A percentile compares a stretch with the other conserved stretches of the same genome.
phyloP scores from a whole-genome alignment of 1,139 yeast genomes.

The Hyphopichia buzzinii region DNA sequence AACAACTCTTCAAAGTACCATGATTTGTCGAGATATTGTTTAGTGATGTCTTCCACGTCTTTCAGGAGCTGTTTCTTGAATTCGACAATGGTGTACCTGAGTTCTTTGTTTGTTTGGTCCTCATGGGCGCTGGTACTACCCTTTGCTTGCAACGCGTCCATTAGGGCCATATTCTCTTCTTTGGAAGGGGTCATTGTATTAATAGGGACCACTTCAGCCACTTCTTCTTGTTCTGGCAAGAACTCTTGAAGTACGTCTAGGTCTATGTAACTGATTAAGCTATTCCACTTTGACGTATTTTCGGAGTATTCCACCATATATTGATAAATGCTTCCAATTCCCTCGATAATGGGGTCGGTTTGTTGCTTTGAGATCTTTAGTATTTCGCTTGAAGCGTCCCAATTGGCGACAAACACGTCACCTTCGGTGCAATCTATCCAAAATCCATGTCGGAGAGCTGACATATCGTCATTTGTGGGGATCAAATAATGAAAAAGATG shows the following conservation, averaged over 20 bases:
- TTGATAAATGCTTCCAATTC: slow-evolving; percentile 21
- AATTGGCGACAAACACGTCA: slow-evolving; percentile 16
- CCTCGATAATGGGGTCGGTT: slow-evolving; percentile 9
- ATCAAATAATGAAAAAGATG: slow-evolving; percentile 29
- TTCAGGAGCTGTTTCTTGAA: slow-evolving; percentile 10
- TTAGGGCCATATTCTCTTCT: slow-evolving; percentile 26
- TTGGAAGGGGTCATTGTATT: slow-evolving; percentile 26
- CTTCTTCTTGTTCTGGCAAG: slow-evolving; percentile 10
- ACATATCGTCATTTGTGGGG: slow-evolving; percentile 9
- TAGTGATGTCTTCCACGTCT: slow-evolving; percentile 14
- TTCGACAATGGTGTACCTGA: slow-evolving; percentile 24
- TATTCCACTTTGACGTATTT: slow-evolving; percentile 15
- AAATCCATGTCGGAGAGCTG: slow-evolving; percentile 23
- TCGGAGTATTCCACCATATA: slow-evolving; percentile 25
- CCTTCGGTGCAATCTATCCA: slow-evolving; percentile 24
- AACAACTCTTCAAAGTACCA: slow-evolving; percentile 25
- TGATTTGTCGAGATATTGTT: slow-evolving; percentile 24
- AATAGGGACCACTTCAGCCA: slow-evolving; percentile 7
- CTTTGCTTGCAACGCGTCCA: slow-evolving; percentile 14
- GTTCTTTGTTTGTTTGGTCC: slow-evolving; percentile 13
- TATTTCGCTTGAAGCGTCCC: slow-evolving; percentile 5
- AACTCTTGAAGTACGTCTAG: slow-evolving; percentile 20
- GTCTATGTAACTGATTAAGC: slow-evolving; percentile 16
- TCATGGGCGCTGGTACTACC: slow-evolving; percentile 9
- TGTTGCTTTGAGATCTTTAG: slow-evolving; percentile 6